Base-by-base conservation (phyloP, 2,329 filamentous ascomycete genomes). In the Fusarium dimerum region DNA sequence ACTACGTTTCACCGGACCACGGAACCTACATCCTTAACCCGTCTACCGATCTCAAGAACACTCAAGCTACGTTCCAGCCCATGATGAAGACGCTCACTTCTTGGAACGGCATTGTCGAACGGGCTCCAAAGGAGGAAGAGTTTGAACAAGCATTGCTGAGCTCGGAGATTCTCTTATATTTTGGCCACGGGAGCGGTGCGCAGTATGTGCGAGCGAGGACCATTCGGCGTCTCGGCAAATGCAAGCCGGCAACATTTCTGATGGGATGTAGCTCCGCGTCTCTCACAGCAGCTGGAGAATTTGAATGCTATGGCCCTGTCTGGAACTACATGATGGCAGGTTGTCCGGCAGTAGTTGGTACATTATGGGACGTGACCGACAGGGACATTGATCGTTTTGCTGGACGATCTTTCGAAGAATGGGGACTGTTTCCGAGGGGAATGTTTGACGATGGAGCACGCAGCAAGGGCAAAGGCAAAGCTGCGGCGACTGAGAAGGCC, bases 341-440 rank as follows among this genome's bases (percentile, higher is more conserved):
- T 1, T 85, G 83, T 62, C 92, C 91, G 4, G 92, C 93, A 0
- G 84, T 97, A 10, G 86, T 97, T 2, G 94, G 92, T 43, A 97
- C 92, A 15, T 78, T 99, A 38, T 99, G 94, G 94, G 94, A 99
- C 71, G 94, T 99, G 45, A 99, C 94, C 10, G 94, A 99, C 70
- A 90, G 90, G 65, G 94, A 99, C 70, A 96, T 97, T 69, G 95
- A 99, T 75, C 88, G 92, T 16, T 96, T 96, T 70, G 89, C 92
- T 0, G 85, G 87, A 34, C 79, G 82, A 26, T 78, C 89, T 3
- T 89, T 96, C 68, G 89, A 94, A 68, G 81, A 88, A 63, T 99
- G 94, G 94, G 94, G 94, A 0, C 71, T 99, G 7, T 76, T 89
- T 48, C 66, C 71, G 1, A 63, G 62, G 70, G 79, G 79, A 52